phyloP scores from a whole-genome alignment of 768 basidiomycete species.

The Psilocybe azurescens region DNA sequence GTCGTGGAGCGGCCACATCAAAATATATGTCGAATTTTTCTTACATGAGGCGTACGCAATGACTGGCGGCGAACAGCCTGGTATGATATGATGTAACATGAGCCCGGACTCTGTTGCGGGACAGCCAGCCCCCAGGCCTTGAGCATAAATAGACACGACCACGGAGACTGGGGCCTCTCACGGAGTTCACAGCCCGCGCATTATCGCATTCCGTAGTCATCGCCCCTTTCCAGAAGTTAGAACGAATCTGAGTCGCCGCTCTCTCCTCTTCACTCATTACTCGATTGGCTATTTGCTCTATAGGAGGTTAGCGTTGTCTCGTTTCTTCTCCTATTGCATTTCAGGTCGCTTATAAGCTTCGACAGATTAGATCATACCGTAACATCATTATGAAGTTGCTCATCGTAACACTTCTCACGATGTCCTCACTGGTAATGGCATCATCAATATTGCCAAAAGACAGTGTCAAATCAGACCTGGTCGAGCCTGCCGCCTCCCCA shows the following conservation, averaged over 20 bases:
- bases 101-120: not conserved
- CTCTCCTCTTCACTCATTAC: not conserved
- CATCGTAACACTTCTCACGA: constrained; percentile 10
- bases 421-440: constrained; percentile 6
- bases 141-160: constrained; percentile 2
- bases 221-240: not conserved
- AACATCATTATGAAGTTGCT: not conserved
- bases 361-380: not conserved
- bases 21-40: not conserved
- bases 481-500: not conserved
- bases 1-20: not conserved
- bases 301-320: not conserved
- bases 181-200: constrained; percentile 2
- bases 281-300: not conserved
- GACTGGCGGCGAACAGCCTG: not conserved
- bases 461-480: not conserved
- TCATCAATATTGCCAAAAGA: constrained; percentile 2
- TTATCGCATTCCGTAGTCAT: constrained; percentile 1
- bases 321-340: not conserved
- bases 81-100: constrained; percentile 1
- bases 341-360: constrained; percentile 1
- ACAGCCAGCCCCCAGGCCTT: not conserved
- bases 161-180: not conserved
- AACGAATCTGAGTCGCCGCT: not conserved
- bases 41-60: not conserved